A percentile compares a stretch with the other conserved stretches of the same genome.
Conservation (phyloP, 768 basidiomycete species). For the Pleurotus cornucopiae region DNA sequence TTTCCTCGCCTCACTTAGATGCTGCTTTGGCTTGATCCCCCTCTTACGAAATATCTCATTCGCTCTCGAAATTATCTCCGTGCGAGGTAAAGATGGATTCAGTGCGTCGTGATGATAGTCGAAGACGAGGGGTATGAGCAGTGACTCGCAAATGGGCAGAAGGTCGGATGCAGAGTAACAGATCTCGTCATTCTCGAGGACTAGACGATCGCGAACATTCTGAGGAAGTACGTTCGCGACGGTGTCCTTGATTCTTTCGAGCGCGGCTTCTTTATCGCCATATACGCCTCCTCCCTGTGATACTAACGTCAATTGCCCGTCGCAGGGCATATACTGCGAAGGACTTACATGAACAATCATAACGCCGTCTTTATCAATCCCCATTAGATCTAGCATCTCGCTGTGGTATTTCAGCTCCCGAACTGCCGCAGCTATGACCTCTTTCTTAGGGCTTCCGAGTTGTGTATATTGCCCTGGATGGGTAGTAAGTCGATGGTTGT, state of each 20-base stretch:
- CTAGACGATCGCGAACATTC: constrained; percentile 67
- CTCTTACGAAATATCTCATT: constrained; percentile 70
- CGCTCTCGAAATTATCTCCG: constrained; percentile 68
- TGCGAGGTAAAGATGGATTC: constrained; percentile 53
- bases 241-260: constrained; percentile 69
- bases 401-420: constrained; percentile 84
- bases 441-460: constrained; percentile 72
- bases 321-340: background rate
- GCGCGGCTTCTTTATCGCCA: constrained; percentile 68
- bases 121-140: constrained; percentile 70
- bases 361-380: constrained; percentile 75
- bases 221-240: constrained; percentile 55
- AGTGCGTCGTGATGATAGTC: constrained; percentile 86
- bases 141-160: constrained; percentile 80
- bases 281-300: constrained; percentile 75
- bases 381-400: constrained; percentile 86
- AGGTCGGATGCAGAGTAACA: constrained; percentile 90
- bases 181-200: constrained; percentile 94
- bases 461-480: constrained; percentile 90
- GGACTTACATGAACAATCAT: constrained; percentile 76
- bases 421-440: constrained; percentile 72
- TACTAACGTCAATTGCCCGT: background rate
- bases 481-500: constrained; percentile 76
- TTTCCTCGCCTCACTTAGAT: constrained; percentile 85
- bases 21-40: constrained; percentile 87